Evolutionary conservation across 805 yeast species (phyloP), one percentile per base, ranked within the genome.

Genomic region (Starmerella sp.): DNA sequence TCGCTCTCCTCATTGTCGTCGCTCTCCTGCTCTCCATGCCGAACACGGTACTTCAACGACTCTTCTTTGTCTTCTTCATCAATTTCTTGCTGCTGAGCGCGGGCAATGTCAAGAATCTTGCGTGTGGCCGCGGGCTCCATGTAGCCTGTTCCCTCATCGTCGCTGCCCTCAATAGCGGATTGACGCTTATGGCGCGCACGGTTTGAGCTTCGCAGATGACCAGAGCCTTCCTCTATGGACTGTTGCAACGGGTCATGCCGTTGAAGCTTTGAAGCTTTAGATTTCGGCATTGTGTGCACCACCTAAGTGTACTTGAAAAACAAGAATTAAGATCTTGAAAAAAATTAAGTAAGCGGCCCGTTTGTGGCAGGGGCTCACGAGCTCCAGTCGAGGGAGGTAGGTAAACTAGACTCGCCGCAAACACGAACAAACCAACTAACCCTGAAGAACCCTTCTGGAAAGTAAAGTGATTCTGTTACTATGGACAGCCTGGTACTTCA

Each of bases 41-140:
- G 47, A 8, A 42, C 7, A 11, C 48, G 52, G 11, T 41, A 45
- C 30, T 35, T 30, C 29, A 5, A 28, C 2, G 53, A 46, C 17
- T 35, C 46, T 29, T 37, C 46, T 30, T 54, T 61, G 22, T 66
- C 69, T 46, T 86, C 95, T 48, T 75, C 81, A 53, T 81, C 90
- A 22, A 90, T 68, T 66, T 93, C 99, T 46, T 86, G 89, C 70
- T 89, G 96, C 72, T 93, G 99, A 64, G 85, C 91, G 63, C 79
- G 82, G 17, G 98, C 99, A 58, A 93, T 75, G 67, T 85, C 86
- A 61, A 93, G 74, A 69, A 93, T 90, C 71, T 81, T 87, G 69
- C 95, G 77, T 1, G 97, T 86, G 34, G 87, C 73, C 17, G 80
- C 75, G 17, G 97, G 85, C 72, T 91, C 96, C 41, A 93, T 75